Base-by-base conservation (phyloP, 345 rosid species). In the Bretschneidera sinensis region DNA sequence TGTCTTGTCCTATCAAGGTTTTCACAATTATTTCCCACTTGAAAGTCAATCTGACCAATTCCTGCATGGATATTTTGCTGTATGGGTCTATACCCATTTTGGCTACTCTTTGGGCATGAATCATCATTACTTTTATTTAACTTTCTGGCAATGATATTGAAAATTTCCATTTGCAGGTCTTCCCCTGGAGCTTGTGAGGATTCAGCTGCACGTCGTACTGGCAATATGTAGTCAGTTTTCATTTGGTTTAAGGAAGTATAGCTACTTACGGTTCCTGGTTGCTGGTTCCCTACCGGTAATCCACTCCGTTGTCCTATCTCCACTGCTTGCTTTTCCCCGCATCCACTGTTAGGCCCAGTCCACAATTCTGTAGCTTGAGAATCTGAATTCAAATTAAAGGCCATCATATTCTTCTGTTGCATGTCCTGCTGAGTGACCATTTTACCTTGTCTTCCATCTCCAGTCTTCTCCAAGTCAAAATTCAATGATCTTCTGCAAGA, bases 401-500 rank as follows among this genome's bases (percentile, higher is more conserved):
- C 15, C 45, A 5, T 54, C 34, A 34, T 28, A 52, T 24, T 23
- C 31, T 58, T 50, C 20, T 66, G 58, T 18, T 9, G 58, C 74
- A 48, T 72, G 51, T 71, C 73, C 55, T 60, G 76, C 70, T 63
- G 70, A 52, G 43, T 59, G 50, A 49, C 51, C 24, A 33, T 58
- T 57, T 55, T 57, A 17, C 23, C 59, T 23, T 25, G 55, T 43
- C 54, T 47, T 50, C 23, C 66, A 63, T 66, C 73, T 35, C 64
- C 61, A 52, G 50, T 22, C 22, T 71, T 77, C 75, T 81, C 89
- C 66, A 64, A 57, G 59, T 81, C 84, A 68, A 88, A 88, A 60
- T 68, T 68, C 74, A 91, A 71, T 62, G 62, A 75, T 63, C 79
- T 86, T 63, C 77, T 71, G 67, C 91, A 79, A 62, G 87, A 78